Evolutionary conservation across 768 basidiomycete species (phyloP), one percentile per base, ranked within the genome.

Genomic region (Leccinum fibrillosum): DNA sequence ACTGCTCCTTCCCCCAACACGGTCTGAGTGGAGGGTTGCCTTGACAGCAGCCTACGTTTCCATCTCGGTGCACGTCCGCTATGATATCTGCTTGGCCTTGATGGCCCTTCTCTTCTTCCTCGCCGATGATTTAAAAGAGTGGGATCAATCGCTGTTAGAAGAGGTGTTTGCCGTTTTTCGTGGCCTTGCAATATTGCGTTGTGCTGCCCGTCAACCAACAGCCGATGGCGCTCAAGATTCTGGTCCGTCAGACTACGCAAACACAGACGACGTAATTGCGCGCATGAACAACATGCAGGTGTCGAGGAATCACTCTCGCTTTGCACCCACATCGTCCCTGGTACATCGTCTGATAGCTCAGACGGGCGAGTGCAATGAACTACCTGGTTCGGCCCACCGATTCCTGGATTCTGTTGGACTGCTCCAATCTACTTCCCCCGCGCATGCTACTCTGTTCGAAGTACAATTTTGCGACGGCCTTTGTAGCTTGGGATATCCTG

Each of bases 81-180:
- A 92, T 69, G 88, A 91, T 54, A 77, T 92, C 32, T 83, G 83
- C 59, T 76, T 90, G 21, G 79, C 84, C 11, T 73, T 93, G 48
- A 74, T 90, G 52, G 79, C 80, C 23, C 71, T 92, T 26, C 77
- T 92, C 17, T 86, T 90, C 69, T 90, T 90, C 76, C 76, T 89
- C 52, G 78, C 83, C 7, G 83, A 86, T 25, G 82, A 85, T 39
- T 72, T 88, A n/a, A 73, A 75, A 35, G 73, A 77, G 34, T 88
- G 88, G 85, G 84, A 87, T 66, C 82, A 83, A 17, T 75, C 84
- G 21, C 66, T 90, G 26, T 71, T 89, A 49, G 85, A 83, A 9
- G 89, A 92, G 67, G 81, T 90, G 23, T 86, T 92, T 69, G 88
- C 88, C 8, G 84, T 92, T 26, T 91, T 88, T 63, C 81, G 90